These are phyloP conservation scores for Termitomyces sp. DNA, from an alignment of 768 basidiomycete genomes.

Conservation along the genomic window DNA sequence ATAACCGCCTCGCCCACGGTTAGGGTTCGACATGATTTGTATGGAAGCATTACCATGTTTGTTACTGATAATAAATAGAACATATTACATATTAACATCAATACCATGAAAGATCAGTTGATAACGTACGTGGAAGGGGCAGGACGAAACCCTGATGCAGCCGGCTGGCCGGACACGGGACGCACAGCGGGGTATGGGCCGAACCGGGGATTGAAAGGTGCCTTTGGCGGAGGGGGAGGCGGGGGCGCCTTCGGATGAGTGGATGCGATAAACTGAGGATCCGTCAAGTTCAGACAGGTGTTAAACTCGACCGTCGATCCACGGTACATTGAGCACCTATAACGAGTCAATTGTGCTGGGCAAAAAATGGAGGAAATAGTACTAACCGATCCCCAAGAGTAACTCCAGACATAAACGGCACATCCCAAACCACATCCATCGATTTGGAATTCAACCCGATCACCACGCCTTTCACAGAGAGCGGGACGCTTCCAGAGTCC, in stretches of 20 bases:
- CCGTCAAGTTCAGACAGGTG: conserved; percentile 83
- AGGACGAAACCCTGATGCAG: conserved; percentile 65
- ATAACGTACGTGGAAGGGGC: conserved; percentile 37
- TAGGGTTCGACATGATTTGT: conserved; percentile 78
- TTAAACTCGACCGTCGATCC: conserved; percentile 87
- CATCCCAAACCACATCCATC: conserved; percentile 97
- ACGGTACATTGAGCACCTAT: conserved; percentile 87
- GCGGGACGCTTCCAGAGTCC: conserved; percentile 89
- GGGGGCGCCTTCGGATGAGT: conserved; percentile 60
- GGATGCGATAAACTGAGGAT: conserved; percentile 80
- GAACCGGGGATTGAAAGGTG: conserved; percentile 63
- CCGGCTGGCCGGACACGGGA: conserved; percentile 47
- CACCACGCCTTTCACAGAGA: conserved; percentile 91
- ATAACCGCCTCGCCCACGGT: conserved; percentile 40
- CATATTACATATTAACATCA: neutral
- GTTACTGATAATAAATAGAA: conserved; percentile 13
- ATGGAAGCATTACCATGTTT: conserved; percentile 33
- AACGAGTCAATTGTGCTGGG: neutral
- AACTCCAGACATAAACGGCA: conserved; percentile 89
- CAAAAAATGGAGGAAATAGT: neutral
- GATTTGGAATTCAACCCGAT: conserved; percentile 82
- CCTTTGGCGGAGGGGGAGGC: conserved; percentile 42
- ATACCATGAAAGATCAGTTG: conserved; percentile 1
- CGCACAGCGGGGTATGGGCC: conserved; percentile 65
- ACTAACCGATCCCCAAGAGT: conserved; percentile 79